Conservation (phyloP, 805 yeast genomes). For the Sugiyamaella valdiviana region DNA sequence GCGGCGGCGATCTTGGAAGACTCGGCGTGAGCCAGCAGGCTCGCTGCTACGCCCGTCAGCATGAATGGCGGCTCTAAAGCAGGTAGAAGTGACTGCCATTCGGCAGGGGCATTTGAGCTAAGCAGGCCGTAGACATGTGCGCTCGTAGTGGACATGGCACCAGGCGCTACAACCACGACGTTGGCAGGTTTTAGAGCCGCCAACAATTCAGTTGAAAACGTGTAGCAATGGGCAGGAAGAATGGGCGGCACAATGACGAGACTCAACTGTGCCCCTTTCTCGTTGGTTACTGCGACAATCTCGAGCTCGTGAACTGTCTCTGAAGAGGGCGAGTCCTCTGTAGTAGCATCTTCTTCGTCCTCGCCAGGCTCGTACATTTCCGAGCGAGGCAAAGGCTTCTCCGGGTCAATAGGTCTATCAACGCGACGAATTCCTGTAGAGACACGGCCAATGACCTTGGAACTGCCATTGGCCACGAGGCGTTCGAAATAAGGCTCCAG, state of each 20-base stretch:
- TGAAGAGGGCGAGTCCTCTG: neutral
- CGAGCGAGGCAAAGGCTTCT: neutral
- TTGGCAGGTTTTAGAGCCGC: constrained; percentile 9
- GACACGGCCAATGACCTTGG: constrained; percentile 1
- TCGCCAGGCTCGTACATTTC: constrained; percentile 15
- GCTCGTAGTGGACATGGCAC: constrained; percentile 13
- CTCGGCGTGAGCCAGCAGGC: constrained; percentile 26
- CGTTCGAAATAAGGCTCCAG: constrained; percentile 11
- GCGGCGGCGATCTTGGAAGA: constrained; percentile 17
- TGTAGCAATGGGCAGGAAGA: constrained; percentile 15
- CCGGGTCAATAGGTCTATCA: neutral
- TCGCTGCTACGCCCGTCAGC: constrained; percentile 30
- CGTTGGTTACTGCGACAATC: neutral
- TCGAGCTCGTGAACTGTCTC: neutral
- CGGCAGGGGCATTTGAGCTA: neutral
- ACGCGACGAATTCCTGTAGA: neutral
- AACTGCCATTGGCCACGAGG: neutral
- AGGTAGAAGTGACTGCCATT: constrained; percentile 8
- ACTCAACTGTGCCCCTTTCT: neutral
- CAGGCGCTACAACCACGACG: constrained; percentile 13
- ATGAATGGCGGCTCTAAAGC: constrained; percentile 27
- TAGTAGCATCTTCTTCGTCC: constrained; percentile 9
- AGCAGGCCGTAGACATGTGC: constrained; percentile 9
- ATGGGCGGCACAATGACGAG: constrained; percentile 12
- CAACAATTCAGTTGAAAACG: constrained; percentile 13